Evolutionary conservation across 2,329 filamentous ascomycete genomes (phyloP).

Genomic region (Dothistroma septosporum): DNA sequence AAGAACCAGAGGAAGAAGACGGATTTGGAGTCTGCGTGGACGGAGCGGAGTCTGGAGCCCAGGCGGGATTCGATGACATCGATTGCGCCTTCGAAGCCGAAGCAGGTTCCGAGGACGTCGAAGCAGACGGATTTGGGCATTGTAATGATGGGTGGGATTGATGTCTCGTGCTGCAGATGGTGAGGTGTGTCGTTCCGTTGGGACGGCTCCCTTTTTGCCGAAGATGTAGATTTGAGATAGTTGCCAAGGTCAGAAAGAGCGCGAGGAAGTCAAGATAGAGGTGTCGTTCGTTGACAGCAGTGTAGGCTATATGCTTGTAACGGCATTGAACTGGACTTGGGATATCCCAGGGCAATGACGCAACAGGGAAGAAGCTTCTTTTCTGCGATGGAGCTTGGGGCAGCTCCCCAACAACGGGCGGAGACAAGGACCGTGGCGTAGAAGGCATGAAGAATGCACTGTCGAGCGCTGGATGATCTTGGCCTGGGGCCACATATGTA

Average conservation of each 20-base stretch:
- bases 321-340: not conserved
- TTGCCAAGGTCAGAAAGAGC: not conserved
- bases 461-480: not conserved
- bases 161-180: too few relatives aligned
- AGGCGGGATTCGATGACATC: constrained; percentile 22
- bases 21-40: constrained; percentile 22
- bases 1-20: constrained; percentile 33
- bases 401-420: not conserved
- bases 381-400: not conserved
- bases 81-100: constrained; percentile 29
- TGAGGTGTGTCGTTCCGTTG: not conserved
- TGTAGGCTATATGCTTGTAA: not conserved
- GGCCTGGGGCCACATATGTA: not conserved
- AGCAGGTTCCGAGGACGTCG: constrained; percentile 33
- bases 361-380: not conserved
- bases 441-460: not conserved
- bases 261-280: not conserved
- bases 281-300: not conserved
- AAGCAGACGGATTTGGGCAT: constrained; percentile 29
- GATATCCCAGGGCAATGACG: not conserved
- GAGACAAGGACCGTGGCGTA: not conserved
- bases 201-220: not conserved
- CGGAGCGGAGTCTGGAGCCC: constrained; percentile 15
- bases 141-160: too few relatives aligned
- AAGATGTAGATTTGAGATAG: not conserved